These are phyloP conservation scores for Exophiala calicioides DNA, from an alignment of 2,329 filamentous ascomycete genomes.

Conservation along the genomic window DNA sequence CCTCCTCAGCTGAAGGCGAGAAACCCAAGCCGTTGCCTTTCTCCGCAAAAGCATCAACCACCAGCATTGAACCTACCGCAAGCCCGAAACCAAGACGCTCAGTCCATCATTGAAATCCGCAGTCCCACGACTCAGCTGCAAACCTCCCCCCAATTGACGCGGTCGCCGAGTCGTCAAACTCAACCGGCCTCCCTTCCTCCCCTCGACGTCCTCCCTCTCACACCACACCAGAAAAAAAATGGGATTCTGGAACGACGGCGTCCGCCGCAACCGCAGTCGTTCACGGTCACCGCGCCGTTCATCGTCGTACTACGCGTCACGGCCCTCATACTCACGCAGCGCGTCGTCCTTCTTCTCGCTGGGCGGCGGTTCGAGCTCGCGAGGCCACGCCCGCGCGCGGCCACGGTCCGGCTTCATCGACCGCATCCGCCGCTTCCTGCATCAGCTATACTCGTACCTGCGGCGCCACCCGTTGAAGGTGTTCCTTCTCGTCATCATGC, in stretches of 20 bases:
- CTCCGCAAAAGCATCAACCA: too few species aligned
- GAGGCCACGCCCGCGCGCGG: conserved; percentile 65
- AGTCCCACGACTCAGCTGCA: too few species aligned
- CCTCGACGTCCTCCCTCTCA: too few species aligned
- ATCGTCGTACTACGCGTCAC: conserved; percentile 35
- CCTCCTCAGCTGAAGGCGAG: too few species aligned
- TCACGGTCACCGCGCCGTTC: background rate
- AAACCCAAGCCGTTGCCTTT: too few species aligned
- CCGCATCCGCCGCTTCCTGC: conserved; percentile 75
- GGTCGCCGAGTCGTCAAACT: too few species aligned
- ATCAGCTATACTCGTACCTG: conserved; percentile 78
- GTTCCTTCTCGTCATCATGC: conserved; percentile 83
- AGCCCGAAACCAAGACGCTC: too few species aligned
- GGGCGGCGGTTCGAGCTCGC: conserved; percentile 34
- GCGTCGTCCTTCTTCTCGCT: conserved; percentile 38
- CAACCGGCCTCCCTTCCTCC: background rate
- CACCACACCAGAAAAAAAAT: too few species aligned
- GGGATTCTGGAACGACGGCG: conserved; percentile 8
- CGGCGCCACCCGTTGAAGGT: conserved; percentile 83
- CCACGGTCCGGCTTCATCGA: conserved; percentile 77
- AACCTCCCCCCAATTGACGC: too few species aligned
- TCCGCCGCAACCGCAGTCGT: conserved; percentile 7
- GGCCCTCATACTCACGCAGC: conserved; percentile 37
- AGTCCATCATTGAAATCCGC: too few species aligned
- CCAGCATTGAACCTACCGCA: too few species aligned